Base-by-base conservation (phyloP, 169 alveolate species). In the Plasmodium fragile region DNA sequence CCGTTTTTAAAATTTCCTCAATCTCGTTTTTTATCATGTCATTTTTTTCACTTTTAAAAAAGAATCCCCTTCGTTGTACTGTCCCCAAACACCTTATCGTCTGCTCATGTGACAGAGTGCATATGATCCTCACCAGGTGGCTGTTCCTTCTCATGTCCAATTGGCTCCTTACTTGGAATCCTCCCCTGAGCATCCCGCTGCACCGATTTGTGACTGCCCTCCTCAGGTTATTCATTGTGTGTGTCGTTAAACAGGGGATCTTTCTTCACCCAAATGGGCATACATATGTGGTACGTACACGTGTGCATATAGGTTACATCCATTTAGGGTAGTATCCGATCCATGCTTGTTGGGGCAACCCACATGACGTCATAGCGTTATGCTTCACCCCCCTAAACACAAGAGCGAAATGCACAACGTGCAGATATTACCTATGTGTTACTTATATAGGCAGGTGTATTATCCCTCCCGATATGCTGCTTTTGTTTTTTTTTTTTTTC, bases 11-110 rank as follows among this genome's bases (percentile, higher is more conserved):
- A 11, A 85, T 85, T 73, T 85, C 93, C 1, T 85, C 93, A 10
- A 85, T 85, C 25, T 85, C 93, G 45, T 85, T 85, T 39, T 85
- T 85, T 73, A 85, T 85, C 3, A 85, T 85, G 45, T 85, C 78
- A 34, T 52, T 85, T 55, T 85, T 85, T 49, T 85, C 81, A 11
- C 25, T 85, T 75, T 69, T 85, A 75, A 85, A 85, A 85, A 85
- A 75, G 13, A 85, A 75, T 32, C 22, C 36, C 53, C 84, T 25
- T 10, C 41, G n/a, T 41, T 81, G 90, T n/a, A 30, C 6, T 32
- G 32, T 81, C 25, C 34, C 30, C n/a, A 52, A 22, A 7, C 34
- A 10, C 7, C 0, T n/a, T 30, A 30, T 55, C 0, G 1, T 81
- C n/a, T 34, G 69, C 39, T 3, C 16, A n/a, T 32, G 22, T 16